Evolutionary conservation across 768 basidiomycete genomes (phyloP).

Genomic region (Hirschioporus abietinus): DNA sequence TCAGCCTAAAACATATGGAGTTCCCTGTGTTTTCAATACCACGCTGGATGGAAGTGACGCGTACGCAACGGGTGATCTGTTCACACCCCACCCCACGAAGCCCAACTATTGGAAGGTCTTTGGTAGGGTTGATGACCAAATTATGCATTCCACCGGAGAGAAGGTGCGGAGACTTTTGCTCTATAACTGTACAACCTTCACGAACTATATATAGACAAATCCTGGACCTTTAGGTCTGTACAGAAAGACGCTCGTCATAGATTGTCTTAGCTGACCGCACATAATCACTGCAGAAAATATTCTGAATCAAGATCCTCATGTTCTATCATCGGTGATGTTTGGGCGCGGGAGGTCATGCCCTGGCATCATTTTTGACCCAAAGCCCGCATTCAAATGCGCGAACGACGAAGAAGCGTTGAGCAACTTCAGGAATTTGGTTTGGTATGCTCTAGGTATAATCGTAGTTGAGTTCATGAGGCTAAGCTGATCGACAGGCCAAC

Average conservation of each 20-base stretch:
- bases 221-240: constrained; percentile 25
- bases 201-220: constrained; percentile 25
- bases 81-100: constrained; percentile 39
- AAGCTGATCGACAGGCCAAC: constrained; percentile 27
- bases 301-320: constrained; percentile 24
- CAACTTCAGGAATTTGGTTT: constrained; percentile 20
- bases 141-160: constrained; percentile 38
- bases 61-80: constrained; percentile 39
- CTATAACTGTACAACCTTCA: not conserved
- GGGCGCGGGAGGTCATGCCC: constrained; percentile 30
- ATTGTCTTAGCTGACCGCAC: not conserved
- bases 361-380: constrained; percentile 33
- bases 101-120: constrained; percentile 32
- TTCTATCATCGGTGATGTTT: constrained; percentile 31
- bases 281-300: constrained; percentile 27
- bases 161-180: constrained; percentile 24
- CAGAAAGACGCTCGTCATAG: not conserved
- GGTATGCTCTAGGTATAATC: constrained; percentile 10
- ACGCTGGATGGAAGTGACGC: constrained; percentile 31
- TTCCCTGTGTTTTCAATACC: constrained; percentile 27
- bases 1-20: not conserved
- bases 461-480: not conserved
- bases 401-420: constrained; percentile 15
- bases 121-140: constrained; percentile 39
- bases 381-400: constrained; percentile 18